These are phyloP conservation scores for Cicer pinnatifidum DNA, from an alignment of 306 rosid species.

Conservation along the genomic window DNA sequence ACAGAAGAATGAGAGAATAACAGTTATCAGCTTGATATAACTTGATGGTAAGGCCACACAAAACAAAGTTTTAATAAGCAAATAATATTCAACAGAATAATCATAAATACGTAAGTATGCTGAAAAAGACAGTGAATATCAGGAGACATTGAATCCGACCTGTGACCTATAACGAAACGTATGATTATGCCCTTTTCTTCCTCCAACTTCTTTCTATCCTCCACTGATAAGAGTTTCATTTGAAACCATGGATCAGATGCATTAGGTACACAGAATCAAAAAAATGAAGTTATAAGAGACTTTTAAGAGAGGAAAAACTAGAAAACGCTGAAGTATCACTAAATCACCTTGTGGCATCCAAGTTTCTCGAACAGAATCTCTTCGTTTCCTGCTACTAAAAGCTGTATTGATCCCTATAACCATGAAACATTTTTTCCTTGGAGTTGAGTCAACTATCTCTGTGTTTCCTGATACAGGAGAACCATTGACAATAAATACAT, in stretches of 20 bases:
- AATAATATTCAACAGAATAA: slow-evolving; percentile 12
- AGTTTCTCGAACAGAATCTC: slow-evolving; percentile 88
- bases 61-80: slow-evolving; percentile 6
- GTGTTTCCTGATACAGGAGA: slow-evolving; percentile 50
- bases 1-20: slow-evolving; percentile 35
- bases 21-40: slow-evolving; percentile 16
- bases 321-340: slow-evolving; percentile 24
- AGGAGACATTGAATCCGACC: slow-evolving; percentile 56
- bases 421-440: slow-evolving; percentile 70
- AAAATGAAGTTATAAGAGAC: slow-evolving; percentile 25
- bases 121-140: slow-evolving; percentile 31
- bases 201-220: slow-evolving; percentile 76
- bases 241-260: slow-evolving; percentile 47
- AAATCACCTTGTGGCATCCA: slow-evolving; percentile 94
- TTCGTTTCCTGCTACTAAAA: slow-evolving; percentile 76
- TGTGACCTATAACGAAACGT: slow-evolving; percentile 89
- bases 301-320: slow-evolving; percentile 28
- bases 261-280: slow-evolving; percentile 29
- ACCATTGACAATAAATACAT: slow-evolving; percentile 50
- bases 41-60: slow-evolving; percentile 24
- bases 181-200: slow-evolving; percentile 85
- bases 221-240: slow-evolving; percentile 53
- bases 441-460: slow-evolving; percentile 50
- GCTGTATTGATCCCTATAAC: slow-evolving; percentile 93
- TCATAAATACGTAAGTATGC: slow-evolving; percentile 26